A percentile compares a stretch with the other conserved stretches of the same genome.
phyloP scores from a whole-genome alignment of 2,329 filamentous ascomycete species.

The Aspergillus unguis region DNA sequence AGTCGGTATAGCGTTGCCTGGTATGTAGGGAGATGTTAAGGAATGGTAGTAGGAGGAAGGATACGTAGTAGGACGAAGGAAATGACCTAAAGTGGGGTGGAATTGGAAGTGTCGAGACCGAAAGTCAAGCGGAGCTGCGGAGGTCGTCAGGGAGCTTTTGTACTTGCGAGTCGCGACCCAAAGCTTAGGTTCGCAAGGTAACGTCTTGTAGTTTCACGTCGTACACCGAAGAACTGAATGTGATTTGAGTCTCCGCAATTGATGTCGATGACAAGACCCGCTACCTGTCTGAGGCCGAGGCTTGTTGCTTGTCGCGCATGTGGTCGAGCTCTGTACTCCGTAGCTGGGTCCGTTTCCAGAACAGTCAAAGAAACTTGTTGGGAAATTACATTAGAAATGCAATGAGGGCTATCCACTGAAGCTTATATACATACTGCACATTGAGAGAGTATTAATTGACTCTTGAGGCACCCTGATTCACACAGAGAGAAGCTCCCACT shows the following conservation, averaged over 20 bases:
- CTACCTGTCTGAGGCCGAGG: neutral
- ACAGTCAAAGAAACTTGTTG: too few relatives aligned
- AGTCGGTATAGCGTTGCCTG: too few relatives aligned
- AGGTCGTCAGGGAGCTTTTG: neutral
- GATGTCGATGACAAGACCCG: neutral
- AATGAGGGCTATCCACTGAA: too few relatives aligned
- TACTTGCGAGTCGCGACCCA: neutral
- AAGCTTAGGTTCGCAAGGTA: neutral
- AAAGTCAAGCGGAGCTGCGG: neutral
- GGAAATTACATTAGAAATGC: too few relatives aligned
- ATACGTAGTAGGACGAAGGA: neutral
- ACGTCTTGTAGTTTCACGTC: neutral
- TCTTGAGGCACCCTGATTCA: too few relatives aligned
- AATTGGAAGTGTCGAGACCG: neutral
- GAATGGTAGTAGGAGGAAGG: neutral
- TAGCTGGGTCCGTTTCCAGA: too few relatives aligned
- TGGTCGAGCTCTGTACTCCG: neutral
- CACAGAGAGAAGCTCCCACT: too few relatives aligned
- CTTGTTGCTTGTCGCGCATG: neutral
- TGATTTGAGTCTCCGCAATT: conserved; percentile 7
- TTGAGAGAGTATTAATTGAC: too few relatives aligned
- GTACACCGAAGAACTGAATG: neutral
- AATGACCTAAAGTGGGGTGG: neutral
- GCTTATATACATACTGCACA: too few relatives aligned
- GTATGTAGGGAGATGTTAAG: too few relatives aligned